Evolutionary conservation across 352 stramenopile genomes (phyloP).

Genomic region (Phytophthora capsici): DNA sequence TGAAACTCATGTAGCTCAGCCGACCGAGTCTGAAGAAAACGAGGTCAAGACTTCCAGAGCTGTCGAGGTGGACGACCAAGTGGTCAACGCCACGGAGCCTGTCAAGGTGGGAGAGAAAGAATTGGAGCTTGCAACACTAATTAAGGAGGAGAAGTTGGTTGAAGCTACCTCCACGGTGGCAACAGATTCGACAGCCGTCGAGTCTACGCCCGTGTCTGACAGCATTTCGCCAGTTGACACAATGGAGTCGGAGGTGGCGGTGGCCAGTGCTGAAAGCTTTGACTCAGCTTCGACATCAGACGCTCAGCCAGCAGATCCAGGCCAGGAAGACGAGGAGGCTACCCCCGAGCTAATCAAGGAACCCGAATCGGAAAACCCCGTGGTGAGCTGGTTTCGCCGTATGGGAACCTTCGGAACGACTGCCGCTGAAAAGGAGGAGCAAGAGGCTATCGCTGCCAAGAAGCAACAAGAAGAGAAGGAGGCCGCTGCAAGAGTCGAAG

Average conservation of each 20-base stretch:
- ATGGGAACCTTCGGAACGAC: constrained; percentile 34
- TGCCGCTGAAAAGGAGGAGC: constrained; percentile 21
- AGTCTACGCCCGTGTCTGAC: constrained; percentile 6
- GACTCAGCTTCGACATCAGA: constrained; percentile 2
- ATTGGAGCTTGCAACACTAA: neutral
- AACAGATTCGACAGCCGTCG: neutral
- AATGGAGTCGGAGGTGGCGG: neutral
- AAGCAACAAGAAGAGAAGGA: constrained; percentile 26
- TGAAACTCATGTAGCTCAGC: too few species aligned
- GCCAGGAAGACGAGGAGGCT: constrained; percentile 8
- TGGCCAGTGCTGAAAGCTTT: neutral
- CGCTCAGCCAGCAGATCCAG: neutral
- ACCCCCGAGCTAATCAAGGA: constrained; percentile 7
- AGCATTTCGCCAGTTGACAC: constrained; percentile 1
- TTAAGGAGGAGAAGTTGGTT: neutral
- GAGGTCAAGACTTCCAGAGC: neutral
- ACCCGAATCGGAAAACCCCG: constrained; percentile 31
- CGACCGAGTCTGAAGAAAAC: too few species aligned
- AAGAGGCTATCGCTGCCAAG: constrained; percentile 9
- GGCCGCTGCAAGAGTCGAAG: constrained; percentile 16
- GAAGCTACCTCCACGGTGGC: neutral
- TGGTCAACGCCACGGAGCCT: neutral
- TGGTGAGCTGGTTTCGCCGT: constrained; percentile 42
- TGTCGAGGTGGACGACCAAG: neutral
- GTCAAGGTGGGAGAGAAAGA: neutral